Base-by-base conservation (phyloP, 345 rosid species). In the Lumnitzera littorea region DNA sequence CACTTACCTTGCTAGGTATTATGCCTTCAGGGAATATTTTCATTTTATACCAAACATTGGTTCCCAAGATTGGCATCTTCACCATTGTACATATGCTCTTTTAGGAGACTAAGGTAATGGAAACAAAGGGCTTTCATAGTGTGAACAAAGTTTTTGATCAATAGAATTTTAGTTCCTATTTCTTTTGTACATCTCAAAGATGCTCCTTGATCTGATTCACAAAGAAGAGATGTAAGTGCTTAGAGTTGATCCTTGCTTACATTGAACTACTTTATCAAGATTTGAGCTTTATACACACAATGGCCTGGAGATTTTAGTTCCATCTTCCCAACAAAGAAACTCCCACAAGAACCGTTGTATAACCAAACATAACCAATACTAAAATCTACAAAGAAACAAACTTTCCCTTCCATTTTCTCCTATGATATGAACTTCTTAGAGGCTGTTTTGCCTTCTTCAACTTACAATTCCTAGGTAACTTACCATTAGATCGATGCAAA, bases 1-100 rank as follows among this genome's bases (percentile, higher is more conserved):
- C 91, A 87, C 66, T 81, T 94, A 20, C 99, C 99, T 48, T 72
- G 68, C 62, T 62, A 86, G 78, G 74, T 70, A 23, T 65, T 75
- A 65, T 56, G 67, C 57, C 64, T 68, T 56, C 57, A 13, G 20
- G 36, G 61, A 56, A 58, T 48, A 46, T 65, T 60, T 47, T 60
- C 71, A 68, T 64, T 72, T 64, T 57, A 60, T 60, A 67, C 71
- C 3, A 82, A 83, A 69, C 83, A 85, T 48, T 79, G 84, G 49
- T 76, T 78, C 58, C 56, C 55, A 15, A 56, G 48, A n/a, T 70
- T 65, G 25, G 50, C 24, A 47, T 51, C 61, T 62, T 74, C 76
- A 48, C 61, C 61, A 24, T 41, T 29, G 73, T 59, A 60, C 58
- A 20, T 60, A 43, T 60, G 72, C 80, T 53, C 78, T 57, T 63